Conservation (phyloP, 345 rosid species). For the Camelina sativa region DNA sequence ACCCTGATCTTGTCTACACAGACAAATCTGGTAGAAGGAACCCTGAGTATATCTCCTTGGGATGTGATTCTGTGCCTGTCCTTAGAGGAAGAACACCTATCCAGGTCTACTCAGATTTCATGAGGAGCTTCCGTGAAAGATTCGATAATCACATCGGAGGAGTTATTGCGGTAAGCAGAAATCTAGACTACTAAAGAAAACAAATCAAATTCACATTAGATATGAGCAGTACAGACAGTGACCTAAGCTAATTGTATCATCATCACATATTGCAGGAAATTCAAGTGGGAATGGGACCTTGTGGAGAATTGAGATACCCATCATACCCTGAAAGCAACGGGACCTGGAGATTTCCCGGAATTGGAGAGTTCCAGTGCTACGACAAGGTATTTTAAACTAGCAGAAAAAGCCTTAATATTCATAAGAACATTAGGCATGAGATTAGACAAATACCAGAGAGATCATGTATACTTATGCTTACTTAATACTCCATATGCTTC, state of each 20-base stretch:
- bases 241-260: constrained; percentile 19
- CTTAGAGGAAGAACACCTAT: constrained; percentile 91
- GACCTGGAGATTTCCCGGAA: constrained; percentile 92
- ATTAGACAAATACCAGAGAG: not conserved
- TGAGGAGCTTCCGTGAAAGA: constrained; percentile 89
- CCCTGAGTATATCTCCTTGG: constrained; percentile 90
- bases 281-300: constrained; percentile 98
- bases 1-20: constrained; percentile 91
- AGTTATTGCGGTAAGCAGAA: constrained; percentile 71
- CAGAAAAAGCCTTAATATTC: not conserved
- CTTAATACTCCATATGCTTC: not conserved
- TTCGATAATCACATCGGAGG: constrained; percentile 71
- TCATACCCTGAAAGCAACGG: constrained; percentile 96
- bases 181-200: constrained; percentile 1
- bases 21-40: constrained; percentile 92
- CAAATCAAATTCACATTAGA: too few relatives aligned
- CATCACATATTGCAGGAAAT: constrained; percentile 66
- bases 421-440: constrained; percentile 14
- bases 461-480: not conserved
- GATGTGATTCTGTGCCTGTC: constrained; percentile 81
- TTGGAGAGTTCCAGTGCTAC: constrained; percentile 97
- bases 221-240: not conserved
- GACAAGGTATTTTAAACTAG: constrained; percentile 65
- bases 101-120: constrained; percentile 88
- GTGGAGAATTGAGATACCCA: constrained; percentile 94